Conservation (phyloP, 2,329 filamentous ascomycete species). For the Chaetomium sp. region DNA sequence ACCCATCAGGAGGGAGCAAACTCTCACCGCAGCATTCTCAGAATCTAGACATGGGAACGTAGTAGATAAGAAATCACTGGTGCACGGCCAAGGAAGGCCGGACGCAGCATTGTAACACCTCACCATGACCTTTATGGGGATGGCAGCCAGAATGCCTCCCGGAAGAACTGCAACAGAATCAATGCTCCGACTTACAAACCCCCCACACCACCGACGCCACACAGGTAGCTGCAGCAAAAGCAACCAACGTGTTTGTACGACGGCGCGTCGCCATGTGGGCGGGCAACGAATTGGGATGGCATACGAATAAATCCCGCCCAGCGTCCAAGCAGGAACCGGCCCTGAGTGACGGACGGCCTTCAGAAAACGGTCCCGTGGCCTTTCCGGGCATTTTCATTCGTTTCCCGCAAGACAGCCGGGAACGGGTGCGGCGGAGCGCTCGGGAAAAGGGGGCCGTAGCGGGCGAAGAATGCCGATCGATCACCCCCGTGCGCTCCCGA, state of each 20-base stretch:
- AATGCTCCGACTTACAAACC: neutral
- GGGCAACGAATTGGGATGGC: neutral
- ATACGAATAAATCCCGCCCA: no score
- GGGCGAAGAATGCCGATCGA: conserved; percentile 14
- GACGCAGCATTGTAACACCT: conserved; percentile 10
- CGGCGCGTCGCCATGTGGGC: conserved; percentile 7
- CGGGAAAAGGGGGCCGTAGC: neutral
- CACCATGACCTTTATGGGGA: neutral
- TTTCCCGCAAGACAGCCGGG: conserved; percentile 10
- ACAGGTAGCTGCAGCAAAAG: neutral
- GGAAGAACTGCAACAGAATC: conserved; percentile 1
- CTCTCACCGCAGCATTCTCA: conserved; percentile 24
- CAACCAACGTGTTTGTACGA: conserved; percentile 2
- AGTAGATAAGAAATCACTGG: conserved; percentile 24
- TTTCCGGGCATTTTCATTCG: conserved; percentile 35
- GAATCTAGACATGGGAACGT: conserved; percentile 23
- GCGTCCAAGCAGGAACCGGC: no score
- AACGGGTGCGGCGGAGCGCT: conserved; percentile 3
- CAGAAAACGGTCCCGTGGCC: conserved; percentile 31
- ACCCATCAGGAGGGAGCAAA: conserved; percentile 29
- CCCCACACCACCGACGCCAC: conserved; percentile 2
- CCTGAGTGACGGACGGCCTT: neutral
- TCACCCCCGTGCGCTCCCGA: conserved; percentile 10
- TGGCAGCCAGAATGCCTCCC: neutral
- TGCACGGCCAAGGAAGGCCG: conserved; percentile 11